Base-by-base conservation (phyloP, 2,329 filamentous ascomycete species). In the Thermothelomyces thermophilus region DNA sequence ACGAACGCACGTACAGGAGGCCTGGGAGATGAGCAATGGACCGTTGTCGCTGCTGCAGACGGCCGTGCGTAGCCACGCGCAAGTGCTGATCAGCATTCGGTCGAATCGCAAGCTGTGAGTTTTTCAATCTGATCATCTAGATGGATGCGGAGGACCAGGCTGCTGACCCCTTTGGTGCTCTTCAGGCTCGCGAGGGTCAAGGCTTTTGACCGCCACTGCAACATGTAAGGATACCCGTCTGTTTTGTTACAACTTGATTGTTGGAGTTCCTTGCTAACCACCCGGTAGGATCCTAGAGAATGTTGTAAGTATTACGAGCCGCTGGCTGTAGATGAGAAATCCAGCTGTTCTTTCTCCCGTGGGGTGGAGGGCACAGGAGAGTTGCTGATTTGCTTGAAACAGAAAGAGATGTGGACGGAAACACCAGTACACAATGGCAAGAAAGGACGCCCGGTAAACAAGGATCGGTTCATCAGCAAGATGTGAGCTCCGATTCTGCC, bases 371-470 rank as follows among this genome's bases (percentile, higher is more conserved):
- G 7, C 14, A 9, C 9, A 13, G 19, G 22, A 26, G 10, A 16
- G 33, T 40, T 37, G 16, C 56, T 56, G 41, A 57, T 35, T 8
- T 3, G 37, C 24, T 26, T 6, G 7, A 2, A 39, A 37, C 51
- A 58, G 37, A 94, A 94, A 77, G 93, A 98, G 74, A 97, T 98
- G 91, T 98, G 93, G 93, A 96, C 90, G 9, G 93, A 98, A 73
- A 93, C 87, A 49, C 90, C 91, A 42, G 77, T 87, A 64, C 83
- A 86, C 19, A 85, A 84, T 58, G 91, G 91, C 58, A 93, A 91
- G 75, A 90, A 90, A 73, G 90, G 90, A 49, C 77, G 86, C 63
- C 83, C 86, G 39, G 88, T 97, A 56, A 98, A 98, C 75, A 96
- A 97, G 81, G 93, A 98, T 70, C 79, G 93, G 36, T 61, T 60